Evolutionary conservation across 2,329 filamentous ascomycete genomes (phyloP), one percentile per base, ranked within the genome.

Genomic region (Laburnicola sp.): DNA sequence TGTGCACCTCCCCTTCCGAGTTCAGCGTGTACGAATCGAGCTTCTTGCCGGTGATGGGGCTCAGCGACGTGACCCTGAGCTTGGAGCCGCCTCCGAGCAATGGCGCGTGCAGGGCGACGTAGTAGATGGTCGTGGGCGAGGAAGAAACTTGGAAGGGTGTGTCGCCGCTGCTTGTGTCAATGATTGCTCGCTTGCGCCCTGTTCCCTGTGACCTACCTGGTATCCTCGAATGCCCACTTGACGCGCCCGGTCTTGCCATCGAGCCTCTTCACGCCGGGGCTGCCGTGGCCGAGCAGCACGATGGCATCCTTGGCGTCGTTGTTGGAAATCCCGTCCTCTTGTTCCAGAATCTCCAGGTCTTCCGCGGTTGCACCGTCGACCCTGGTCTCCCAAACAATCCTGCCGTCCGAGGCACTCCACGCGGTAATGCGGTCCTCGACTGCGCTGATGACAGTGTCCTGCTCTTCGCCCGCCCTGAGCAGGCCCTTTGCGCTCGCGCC

Each of bases 341-440:
- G 76, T 74, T 88, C 87, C 71, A 93, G 78, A 31, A 93, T 84
- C 76, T 94, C 91, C 48, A 96, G 73, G 69, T 90, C 89, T 66
- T 81, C 82, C 16, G 87, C 78, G 21, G 81, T 63, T 16, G 65
- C 74, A 38, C 73, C 87, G 5, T 72, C 68, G 50, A 90, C 84
- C 41, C 79, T 76, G 36, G 80, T 80, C 51, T 84, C 83, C 91
- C 94, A 99, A 32, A 85, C 79, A 57, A 89, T 82, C 64, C 88
- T 85, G 26, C 94, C 94, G 63, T 87, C 89, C 42, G 87, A 78
- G 32, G 91, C 90, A 74, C 90, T 87, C 92, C 92, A 97, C 10
- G 88, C 83, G 47, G 87, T 83, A 26, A 97, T 84, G 42, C 82
- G 81, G 56, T 79, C 78, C 11, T 87, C 90, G 32, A 86, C 75